Conservation (phyloP, 495 filamentous ascomycete genomes). For the Astrothelium macrocarpum region DNA sequence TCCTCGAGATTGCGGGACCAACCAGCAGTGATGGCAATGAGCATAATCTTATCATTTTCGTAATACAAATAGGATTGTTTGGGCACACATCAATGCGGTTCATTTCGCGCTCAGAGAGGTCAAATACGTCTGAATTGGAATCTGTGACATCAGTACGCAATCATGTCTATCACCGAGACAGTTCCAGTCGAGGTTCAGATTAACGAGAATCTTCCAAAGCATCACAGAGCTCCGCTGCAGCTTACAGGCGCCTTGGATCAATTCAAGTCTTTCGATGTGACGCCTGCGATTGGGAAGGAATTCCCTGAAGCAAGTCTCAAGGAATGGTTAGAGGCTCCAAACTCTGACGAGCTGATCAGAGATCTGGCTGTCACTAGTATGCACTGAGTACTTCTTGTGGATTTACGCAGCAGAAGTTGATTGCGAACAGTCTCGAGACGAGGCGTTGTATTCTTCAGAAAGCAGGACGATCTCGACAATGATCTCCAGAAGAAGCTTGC, state of each 20-base stretch:
- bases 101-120: background rate
- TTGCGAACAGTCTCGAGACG: conserved; percentile 68
- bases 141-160: background rate
- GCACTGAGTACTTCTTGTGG: conserved; percentile 9
- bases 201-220: background rate
- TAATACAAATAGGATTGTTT: background rate
- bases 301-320: conserved; percentile 47
- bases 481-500: conserved; percentile 61
- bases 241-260: conserved; percentile 42
- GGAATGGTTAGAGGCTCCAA: conserved; percentile 37
- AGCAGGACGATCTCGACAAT: conserved; percentile 54
- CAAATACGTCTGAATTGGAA: background rate
- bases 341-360: conserved; percentile 56
- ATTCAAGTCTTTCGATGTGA: conserved; percentile 54
- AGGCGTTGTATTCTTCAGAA: conserved; percentile 74
- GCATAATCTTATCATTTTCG: background rate
- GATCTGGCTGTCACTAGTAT: conserved; percentile 61
- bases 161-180: background rate
- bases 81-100: background rate
- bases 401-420: background rate
- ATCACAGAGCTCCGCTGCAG: conserved; percentile 6
- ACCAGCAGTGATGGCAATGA: background rate
- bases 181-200: background rate
- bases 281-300: conserved; percentile 59
- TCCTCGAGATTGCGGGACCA: background rate